Conservation (phyloP, 2,329 filamentous ascomycete species). For the Fusarium sp. region DNA sequence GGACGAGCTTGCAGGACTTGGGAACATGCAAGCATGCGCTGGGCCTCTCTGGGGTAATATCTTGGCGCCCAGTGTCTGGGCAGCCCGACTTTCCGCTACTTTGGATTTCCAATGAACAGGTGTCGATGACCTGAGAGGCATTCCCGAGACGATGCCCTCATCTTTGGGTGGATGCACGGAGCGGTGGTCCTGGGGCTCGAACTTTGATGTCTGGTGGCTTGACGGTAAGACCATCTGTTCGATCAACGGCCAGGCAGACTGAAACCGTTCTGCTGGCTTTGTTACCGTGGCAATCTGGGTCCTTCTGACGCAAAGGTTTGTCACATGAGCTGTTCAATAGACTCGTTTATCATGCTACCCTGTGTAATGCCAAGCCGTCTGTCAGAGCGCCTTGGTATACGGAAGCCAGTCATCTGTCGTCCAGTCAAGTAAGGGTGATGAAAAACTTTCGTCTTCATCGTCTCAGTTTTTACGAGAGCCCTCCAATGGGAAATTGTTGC, state of each 20-base stretch:
- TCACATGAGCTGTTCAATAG: background rate
- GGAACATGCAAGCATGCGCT: background rate
- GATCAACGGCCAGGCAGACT: too few species aligned
- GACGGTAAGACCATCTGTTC: background rate
- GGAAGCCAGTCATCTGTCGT: too few species aligned
- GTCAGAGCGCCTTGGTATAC: background rate
- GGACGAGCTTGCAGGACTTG: background rate
- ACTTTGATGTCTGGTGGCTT: background rate
- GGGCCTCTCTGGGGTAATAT: background rate
- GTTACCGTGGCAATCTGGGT: too few species aligned
- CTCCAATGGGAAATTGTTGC: rapidly evolving
- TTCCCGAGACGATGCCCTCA: background rate
- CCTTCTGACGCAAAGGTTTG: too few species aligned
- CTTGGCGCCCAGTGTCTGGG: background rate
- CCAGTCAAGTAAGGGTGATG: background rate
- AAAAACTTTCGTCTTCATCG: background rate
- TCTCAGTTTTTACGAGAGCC: too few species aligned
- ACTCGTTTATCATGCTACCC: background rate
- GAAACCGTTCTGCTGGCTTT: background rate
- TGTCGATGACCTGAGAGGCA: background rate
- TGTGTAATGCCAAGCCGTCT: background rate
- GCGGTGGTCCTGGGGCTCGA: background rate
- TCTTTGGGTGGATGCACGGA: background rate
- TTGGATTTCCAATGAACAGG: background rate
- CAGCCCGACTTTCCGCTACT: background rate